Base-by-base conservation (phyloP, 2,329 filamentous ascomycete genomes). In the Colletotrichum australisinense region DNA sequence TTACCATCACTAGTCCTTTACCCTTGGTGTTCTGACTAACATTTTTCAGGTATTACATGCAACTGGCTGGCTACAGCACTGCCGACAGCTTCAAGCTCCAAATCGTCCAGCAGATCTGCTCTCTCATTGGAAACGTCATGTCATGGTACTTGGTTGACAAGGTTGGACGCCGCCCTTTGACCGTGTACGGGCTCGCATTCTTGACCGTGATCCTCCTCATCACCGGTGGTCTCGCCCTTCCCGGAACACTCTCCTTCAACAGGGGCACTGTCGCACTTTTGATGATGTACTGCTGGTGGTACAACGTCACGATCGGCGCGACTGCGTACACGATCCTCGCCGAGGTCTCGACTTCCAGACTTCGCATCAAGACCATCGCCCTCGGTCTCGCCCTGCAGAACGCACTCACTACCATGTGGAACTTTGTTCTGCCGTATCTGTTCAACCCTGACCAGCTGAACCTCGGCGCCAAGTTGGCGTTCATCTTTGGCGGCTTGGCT, bases 181-280 rank as follows among this genome's bases (percentile, higher is more conserved):
- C 81, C 16, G 72, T 85, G 56, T 84, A 78, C 46, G 83, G 84
- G 19, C 74, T 78, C 1, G 56, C 75, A 6, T 72, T 77, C 55
- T 75, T 85, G 11, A 83, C 82, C 2, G 73, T 84, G 75, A 72
- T 88, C 76, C 73, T 88, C 76, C 68, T 83, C 78, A 65, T 84
- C 46, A 82, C 78, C 8, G 83, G 82, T 52, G 82, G 83, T 5
- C 64, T 72, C 11, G 69, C 69, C 2, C 57, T 72, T 5, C 69
- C 69, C 19, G 69, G 64, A 28, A 68, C 58, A 1, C 77, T 85
- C 6, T 82, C 81, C 2, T 75, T 72, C 24, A 75, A 79, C 73
- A 78, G 78, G 69, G 80, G 77, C 6, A 76, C 78, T 0, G 79
- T 81, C 22, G 81, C 80, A 14, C 78, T 86, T 63, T 81, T 86